These are phyloP conservation scores for Elsinoe batatas DNA, from an alignment of 2,329 filamentous ascomycete genomes.

Conservation along the genomic window DNA sequence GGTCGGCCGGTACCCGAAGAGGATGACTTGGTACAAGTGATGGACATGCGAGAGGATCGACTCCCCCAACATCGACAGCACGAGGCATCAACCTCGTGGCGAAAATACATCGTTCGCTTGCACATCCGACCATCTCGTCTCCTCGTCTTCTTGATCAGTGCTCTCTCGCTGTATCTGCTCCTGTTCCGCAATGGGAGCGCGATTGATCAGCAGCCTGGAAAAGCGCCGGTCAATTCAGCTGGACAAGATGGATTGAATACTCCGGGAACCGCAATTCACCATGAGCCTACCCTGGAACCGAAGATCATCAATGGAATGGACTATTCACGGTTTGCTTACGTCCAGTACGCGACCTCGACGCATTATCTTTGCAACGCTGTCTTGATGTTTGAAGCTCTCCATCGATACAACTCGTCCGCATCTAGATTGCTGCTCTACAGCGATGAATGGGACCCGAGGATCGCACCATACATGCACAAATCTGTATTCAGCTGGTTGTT, in stretches of 20 bases:
- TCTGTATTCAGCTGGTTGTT: not conserved
- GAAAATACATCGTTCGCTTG: not conserved
- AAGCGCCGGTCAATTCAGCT: not conserved
- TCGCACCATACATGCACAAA: not conserved
- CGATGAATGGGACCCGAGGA: slow-evolving; percentile 24
- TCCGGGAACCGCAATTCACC: not conserved
- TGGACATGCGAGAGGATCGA: no score
- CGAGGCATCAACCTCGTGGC: not conserved
- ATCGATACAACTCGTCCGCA: slow-evolving; percentile 34
- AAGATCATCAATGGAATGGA: slow-evolving; percentile 21
- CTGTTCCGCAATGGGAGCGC: no score
- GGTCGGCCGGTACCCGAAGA: no score
- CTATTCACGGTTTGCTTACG: slow-evolving; percentile 35
- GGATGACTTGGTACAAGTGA: no score
- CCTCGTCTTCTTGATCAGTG: not conserved
- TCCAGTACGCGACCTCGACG: slow-evolving; percentile 35
- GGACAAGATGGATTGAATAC: not conserved
- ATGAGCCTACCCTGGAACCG: not conserved
- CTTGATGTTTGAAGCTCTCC: slow-evolving; percentile 36
- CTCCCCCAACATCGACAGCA: not conserved
- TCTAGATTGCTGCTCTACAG: slow-evolving; percentile 39
- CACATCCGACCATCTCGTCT: not conserved
- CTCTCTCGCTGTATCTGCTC: no score
- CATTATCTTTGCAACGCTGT: slow-evolving; percentile 36
- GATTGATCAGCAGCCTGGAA: no score